Percentiles rank a stretch among this genome's conserved stretches.
These are phyloP conservation scores for Colletotrichum sp. DNA, from an alignment of 2,329 filamentous ascomycete species.

Conservation along the genomic window DNA sequence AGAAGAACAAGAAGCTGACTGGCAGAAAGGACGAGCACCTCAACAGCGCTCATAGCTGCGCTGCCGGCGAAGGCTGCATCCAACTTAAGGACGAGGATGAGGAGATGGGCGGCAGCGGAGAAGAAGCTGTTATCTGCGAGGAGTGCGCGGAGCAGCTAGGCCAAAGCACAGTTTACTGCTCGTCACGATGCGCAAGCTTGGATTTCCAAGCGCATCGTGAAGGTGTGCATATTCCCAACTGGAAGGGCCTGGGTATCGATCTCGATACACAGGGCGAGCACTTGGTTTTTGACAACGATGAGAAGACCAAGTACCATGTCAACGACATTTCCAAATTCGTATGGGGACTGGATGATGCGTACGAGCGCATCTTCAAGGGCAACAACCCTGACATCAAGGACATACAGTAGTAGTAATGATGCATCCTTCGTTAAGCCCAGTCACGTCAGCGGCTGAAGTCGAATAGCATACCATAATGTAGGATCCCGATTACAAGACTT, in stretches of 20 bases:
- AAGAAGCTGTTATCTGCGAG: constrained; percentile 41
- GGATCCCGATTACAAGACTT: background rate
- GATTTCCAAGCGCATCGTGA: constrained; percentile 47
- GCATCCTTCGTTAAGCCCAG: background rate
- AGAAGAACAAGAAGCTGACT: background rate
- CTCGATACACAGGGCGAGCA: constrained; percentile 27
- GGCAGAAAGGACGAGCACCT: constrained; percentile 40
- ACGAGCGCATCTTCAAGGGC: constrained; percentile 13
- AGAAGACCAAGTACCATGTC: constrained; percentile 21
- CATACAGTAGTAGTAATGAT: background rate
- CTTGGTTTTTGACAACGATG: constrained; percentile 21
- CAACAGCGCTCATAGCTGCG: constrained; percentile 43
- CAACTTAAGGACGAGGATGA: constrained; percentile 42
- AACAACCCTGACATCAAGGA: constrained; percentile 19
- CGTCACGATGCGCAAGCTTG: constrained; percentile 42
- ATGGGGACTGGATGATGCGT: constrained; percentile 15
- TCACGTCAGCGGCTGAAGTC: background rate
- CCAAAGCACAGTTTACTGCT: constrained; percentile 46
- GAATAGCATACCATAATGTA: background rate
- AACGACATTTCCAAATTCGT: constrained; percentile 20
- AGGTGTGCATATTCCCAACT: constrained; percentile 32
- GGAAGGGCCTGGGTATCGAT: constrained; percentile 28
- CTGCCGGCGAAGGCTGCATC: constrained; percentile 43
- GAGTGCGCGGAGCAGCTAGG: constrained; percentile 43
- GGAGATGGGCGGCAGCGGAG: constrained; percentile 36